Evolutionary conservation across 371 early-diverging fungal species (phyloP), one percentile per base, ranked within the genome.

Genomic region (Mucor velutinosus): DNA sequence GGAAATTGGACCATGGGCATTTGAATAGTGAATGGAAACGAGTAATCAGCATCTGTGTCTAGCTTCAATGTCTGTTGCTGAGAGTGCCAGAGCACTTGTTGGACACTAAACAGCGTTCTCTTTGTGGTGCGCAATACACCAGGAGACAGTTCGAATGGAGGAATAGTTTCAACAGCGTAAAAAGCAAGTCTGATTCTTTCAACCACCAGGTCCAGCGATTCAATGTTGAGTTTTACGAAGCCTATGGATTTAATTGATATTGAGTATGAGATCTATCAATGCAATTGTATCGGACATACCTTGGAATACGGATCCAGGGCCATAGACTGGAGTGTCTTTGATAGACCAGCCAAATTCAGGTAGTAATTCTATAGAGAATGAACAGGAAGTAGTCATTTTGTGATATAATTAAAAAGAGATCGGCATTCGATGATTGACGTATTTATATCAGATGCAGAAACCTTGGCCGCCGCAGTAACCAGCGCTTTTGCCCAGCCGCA

Each of bases 271-370:
- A 17, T 27, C 17, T 39, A 17, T 11, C 14, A 64, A 8, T 45
- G 25, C 19, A 41, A 57, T 15, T 19, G 7, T 5, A 37, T 19
- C n/a, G 19, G 15, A 25, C 39, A 56, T 17, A 57, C 76, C 77
- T 66, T 74, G 69, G 45, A 76, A 76, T 35, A 75, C 75, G 15
- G 75, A 75, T 17, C 75, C 72, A 53, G 75, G 66, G 7, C 67
- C 72, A 62, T 71, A 75, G 15, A 65, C 60, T 61, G 64, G 61
- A 49, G 37, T 51, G n/a, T 56, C 39, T 29, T 60, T 67, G 17
- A 72, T 56, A 23, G 68, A 67, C 72, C 72, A 72, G n/a, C 72
- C 72, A 37, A 72, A 72, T 57, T 72, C 72, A 35, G 72, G 72
- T 7, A 72, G 25, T 7, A 72, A 49, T 35, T 64, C 64, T 37